Evolutionary conservation across 805 yeast genomes (phyloP), one percentile per base, ranked within the genome.

Genomic region (Candida lessepsii): DNA sequence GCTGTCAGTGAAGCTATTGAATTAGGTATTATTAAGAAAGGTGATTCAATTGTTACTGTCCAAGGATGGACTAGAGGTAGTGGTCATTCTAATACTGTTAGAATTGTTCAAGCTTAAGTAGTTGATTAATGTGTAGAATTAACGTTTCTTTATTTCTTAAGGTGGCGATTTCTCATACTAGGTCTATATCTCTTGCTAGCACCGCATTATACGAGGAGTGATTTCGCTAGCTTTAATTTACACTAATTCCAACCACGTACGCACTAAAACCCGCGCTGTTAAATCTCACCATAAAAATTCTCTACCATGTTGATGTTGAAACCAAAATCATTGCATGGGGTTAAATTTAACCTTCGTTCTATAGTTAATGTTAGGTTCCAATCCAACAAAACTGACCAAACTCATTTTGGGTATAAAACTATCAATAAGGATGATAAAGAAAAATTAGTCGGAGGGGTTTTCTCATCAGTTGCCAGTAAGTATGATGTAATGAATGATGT

Each of bases 51-150:
- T 57, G 87, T 93, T 53, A 86, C 96, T 63, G 85, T 93, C 69
- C 99, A 93, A 79, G 99, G 99, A 68, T 93, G 96, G 91, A 86
- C 95, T 63, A 86, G 91, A 68, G 98, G 98, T 74, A 78, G 88
- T 53, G 99, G 99, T 65, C 96, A 93, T 83, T 87, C 99, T 63
- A 93, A 93, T 86, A 93, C 99, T 51, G 79, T 93, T 70, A 91
- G 98, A 78, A 81, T 91, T 60, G 76, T 88, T 57, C 77, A 78
- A 65, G 91, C 88, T 63, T 83, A 73, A 66, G n/a, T 13, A 26
- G 29, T 26, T 26, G 5, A 20, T 7, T 7, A 20, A 7, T 20
- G 23, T 20, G 9, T 20, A 30, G 24, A 30, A 19, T 18, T 20
- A 10, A 30, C 34, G 23, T 30, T 30, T 20, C n/a, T n/a, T n/a